Percentiles rank a stretch among this genome's conserved stretches.
These are phyloP conservation scores for Grosmannia serpens DNA, from an alignment of 2,329 filamentous ascomycete genomes.

Conservation along the genomic window DNA sequence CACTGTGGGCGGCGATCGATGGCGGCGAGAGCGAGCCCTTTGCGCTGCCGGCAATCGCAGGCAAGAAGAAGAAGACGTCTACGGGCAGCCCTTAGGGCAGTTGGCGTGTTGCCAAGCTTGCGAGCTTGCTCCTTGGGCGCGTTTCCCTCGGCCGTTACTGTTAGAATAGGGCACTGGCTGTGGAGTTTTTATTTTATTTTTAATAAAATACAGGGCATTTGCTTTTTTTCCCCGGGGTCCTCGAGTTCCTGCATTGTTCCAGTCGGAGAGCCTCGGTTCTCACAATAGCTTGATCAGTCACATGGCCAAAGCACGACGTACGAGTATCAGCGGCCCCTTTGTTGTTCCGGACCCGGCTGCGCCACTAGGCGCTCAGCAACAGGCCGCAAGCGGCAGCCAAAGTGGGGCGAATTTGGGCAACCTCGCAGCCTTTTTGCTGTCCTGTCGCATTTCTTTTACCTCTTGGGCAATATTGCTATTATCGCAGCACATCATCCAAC, in stretches of 20 bases:
- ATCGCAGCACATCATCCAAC: neutral
- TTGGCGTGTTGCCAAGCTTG: neutral
- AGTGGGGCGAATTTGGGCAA: neutral
- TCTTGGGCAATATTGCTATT: neutral
- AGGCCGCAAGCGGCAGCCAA: neutral
- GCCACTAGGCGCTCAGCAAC: neutral
- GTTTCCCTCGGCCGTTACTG: no score
- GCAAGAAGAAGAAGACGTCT: constrained; percentile 1
- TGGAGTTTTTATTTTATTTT: neutral
- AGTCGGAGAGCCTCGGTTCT: no score
- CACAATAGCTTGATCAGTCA: neutral
- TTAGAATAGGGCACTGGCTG: neutral
- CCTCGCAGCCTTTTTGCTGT: neutral
- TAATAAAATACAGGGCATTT: no score
- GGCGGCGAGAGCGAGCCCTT: constrained; percentile 56
- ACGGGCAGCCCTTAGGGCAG: neutral
- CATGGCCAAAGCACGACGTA: neutral
- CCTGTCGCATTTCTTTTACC: neutral
- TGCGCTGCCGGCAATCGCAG: constrained; percentile 44
- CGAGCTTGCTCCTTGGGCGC: neutral
- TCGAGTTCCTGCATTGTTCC: no score
- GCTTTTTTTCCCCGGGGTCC: no score
- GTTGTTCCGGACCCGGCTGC: neutral
- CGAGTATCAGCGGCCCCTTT: neutral
- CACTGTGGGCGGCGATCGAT: constrained; percentile 49